Evolutionary conservation across 805 yeast genomes (phyloP).

Genomic region (Cyberlindnera nakhonratchasimensis): DNA sequence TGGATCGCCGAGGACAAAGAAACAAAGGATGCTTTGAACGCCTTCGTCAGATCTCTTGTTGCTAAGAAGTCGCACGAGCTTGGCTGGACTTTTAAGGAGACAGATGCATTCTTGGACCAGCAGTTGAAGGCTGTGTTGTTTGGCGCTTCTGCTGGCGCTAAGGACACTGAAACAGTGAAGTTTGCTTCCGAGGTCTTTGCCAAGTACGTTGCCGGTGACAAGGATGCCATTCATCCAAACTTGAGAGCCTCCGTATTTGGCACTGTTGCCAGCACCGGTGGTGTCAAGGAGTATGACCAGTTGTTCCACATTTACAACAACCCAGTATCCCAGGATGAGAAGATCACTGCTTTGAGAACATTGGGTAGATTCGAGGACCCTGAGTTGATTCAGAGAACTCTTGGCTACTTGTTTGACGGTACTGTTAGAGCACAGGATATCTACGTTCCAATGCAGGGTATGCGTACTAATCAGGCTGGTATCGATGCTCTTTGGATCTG

Average conservation of each 20-base stretch:
- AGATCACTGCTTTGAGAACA: slow-evolving; percentile 62
- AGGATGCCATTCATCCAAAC: slow-evolving; percentile 69
- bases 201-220: slow-evolving; percentile 57
- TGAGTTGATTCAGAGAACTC: slow-evolving; percentile 51
- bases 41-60: slow-evolving; percentile 53
- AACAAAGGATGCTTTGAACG: slow-evolving; percentile 45
- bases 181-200: slow-evolving; percentile 49
- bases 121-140: slow-evolving; percentile 66
- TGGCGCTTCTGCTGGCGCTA: slow-evolving; percentile 53
- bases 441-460: slow-evolving; percentile 72
- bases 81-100: slow-evolving; percentile 61
- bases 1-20: slow-evolving; percentile 52
- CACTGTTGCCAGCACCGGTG: slow-evolving; percentile 65
- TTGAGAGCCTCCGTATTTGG: slow-evolving; percentile 62
- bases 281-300: slow-evolving; percentile 57
- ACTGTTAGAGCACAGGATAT: slow-evolving; percentile 68
- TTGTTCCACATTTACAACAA: slow-evolving; percentile 56
- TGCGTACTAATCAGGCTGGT: slow-evolving; percentile 62
- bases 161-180: slow-evolving; percentile 43
- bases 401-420: slow-evolving; percentile 54
- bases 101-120: slow-evolving; percentile 57
- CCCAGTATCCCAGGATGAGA: slow-evolving; percentile 63
- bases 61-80: slow-evolving; percentile 47
- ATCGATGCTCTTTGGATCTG: slow-evolving; percentile 69
- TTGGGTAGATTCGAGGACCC: slow-evolving; percentile 61